Base-by-base conservation (phyloP, 2,329 filamentous ascomycete genomes). In the Beauveria rudraprayagi region DNA sequence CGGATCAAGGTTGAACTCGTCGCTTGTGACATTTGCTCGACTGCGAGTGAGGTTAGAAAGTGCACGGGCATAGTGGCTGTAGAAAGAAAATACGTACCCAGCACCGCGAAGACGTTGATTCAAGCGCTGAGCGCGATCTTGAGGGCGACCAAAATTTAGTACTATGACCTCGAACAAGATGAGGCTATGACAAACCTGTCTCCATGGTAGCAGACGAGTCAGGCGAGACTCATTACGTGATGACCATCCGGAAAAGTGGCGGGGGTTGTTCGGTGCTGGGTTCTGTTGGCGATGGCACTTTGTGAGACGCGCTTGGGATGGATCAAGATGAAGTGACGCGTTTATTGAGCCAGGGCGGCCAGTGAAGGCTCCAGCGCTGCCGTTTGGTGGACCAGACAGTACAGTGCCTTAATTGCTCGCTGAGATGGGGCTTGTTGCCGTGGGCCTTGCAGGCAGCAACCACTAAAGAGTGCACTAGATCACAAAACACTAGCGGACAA, bases 51-150 rank as follows among this genome's bases (percentile, higher is more conserved):
- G 65, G 66, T 55, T 63, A 62, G 56, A 30, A 8, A 3, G 3
- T 10, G 22, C n/a, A 19, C 24, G 9, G n/a, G 10, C 11, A 34
- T 3, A 37, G 44, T 8, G 22, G 10, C n/a, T 3, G 11, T 56
- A 5, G 11, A 37, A 34, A 6, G 44, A 54, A 28, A 19, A 41
- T 17, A 71, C 81, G 66, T 77, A 86, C 84, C 83, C 82, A 47
- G 84, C 84, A 63, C 85, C 85, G 63, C 85, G 83, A 70, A 88
- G 81, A 69, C 85, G 84, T 74, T 85, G 80, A 65, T 84, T 83
- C 75, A 87, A 80, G 68, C 83, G 83, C n/a, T 28, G 16, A 19
- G 57, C 57, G 47, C 56, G 56, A 37, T 48, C 56, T 52, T 57
- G 40, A 22, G 30, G 34, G 44, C 17, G 11, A 19, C 10, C 11